Evolutionary conservation across 768 basidiomycete genomes (phyloP), one percentile per base, ranked within the genome.

Genomic region (Tremella fuciformis): DNA sequence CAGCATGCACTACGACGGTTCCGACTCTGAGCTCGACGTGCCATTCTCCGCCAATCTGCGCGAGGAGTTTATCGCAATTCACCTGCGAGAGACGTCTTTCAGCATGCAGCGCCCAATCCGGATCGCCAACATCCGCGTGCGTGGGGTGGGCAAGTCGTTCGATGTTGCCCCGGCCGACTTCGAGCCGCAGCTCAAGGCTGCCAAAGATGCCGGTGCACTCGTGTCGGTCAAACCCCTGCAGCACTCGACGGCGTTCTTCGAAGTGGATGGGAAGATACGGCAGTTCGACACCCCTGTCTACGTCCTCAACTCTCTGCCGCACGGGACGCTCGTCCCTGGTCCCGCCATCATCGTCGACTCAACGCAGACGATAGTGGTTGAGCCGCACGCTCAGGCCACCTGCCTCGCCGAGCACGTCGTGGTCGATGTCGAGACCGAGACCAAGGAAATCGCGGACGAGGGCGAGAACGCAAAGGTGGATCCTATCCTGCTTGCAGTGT

Each of bases 301-400:
- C 50, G 25, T 50, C 2, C 51, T 52, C 38, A 52, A 38, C 15
- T 34, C 24, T 16, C 26, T 97, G 57, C 79, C 78, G 0, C 79
- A 85, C 13, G 92, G 91, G 2, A 87, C 91, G 56, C 79, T 81
- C 41, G 79, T 94, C 25, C 77, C 82, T 34, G 93, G 92, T 3
- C 92, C 93, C 9, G 89, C 91, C 41, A 86, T 96, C 83, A 86
- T 97, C 60, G 88, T 94, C 66, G 93, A 97, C 76, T 82, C 89
- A 63, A 96, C 93, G 19, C 93, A 96, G 80, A 94, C 92, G 19
- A 89, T 96, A 59, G 87, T 46, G 4, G 42, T 46, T 16, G 44
- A 47, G 37, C 53, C 53, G 18, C n/a, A 8, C 9, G 38, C 16
- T 42, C 13, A 29, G 29, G 40, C 58, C 3, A 47, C 46, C 13